Percentiles rank a stretch among this genome's conserved stretches.
Evolutionary conservation across 495 filamentous ascomycete species (phyloP).

Genomic region (Chaetomium fimeti): DNA sequence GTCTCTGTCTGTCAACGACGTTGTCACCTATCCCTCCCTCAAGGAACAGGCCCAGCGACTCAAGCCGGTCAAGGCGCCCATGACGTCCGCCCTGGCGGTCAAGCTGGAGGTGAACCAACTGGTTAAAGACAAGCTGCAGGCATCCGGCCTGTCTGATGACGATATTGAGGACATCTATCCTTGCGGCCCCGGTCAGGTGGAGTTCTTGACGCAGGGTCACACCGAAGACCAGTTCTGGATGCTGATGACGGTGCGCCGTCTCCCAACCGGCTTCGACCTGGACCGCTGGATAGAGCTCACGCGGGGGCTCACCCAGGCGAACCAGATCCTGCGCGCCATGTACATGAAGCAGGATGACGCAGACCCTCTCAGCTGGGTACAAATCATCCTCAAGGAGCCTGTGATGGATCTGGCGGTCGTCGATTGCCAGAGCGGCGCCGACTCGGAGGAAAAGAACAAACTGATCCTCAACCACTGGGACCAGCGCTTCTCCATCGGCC

Average conservation of each 20-base stretch:
- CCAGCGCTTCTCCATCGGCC: background rate
- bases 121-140: background rate
- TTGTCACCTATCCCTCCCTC: background rate
- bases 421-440: background rate
- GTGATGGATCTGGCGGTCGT: background rate
- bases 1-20: background rate
- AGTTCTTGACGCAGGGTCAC: background rate
- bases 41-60: background rate
- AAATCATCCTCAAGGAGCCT: background rate
- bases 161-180: background rate
- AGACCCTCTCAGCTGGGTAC: background rate
- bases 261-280: background rate
- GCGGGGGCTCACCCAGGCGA: background rate
- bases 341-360: background rate
- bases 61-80: background rate
- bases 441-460: background rate
- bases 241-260: slow-evolving; percentile 1
- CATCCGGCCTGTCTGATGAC: background rate
- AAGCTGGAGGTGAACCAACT: background rate
- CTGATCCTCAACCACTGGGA: background rate
- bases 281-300: background rate
- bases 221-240: slow-evolving; percentile 3
- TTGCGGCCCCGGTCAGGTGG: background rate
- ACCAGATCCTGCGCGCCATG: background rate
- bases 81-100: background rate